phyloP scores from a whole-genome alignment of 352 stramenopile species.

The Albugo laibachii region DNA sequence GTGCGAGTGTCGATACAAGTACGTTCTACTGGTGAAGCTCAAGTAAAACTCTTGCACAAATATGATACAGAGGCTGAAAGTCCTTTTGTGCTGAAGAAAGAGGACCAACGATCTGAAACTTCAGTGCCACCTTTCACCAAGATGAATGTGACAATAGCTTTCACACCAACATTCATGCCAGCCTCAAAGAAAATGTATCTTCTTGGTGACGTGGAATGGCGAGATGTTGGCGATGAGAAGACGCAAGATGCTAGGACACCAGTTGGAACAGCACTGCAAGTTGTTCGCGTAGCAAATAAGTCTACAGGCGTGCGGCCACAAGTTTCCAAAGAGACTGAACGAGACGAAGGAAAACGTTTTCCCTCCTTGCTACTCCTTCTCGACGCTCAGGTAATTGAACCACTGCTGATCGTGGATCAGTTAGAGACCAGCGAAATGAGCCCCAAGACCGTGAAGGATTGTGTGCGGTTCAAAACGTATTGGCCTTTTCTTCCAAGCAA shows the following conservation, averaged over 20 bases:
- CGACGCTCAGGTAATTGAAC: slow-evolving; percentile 32
- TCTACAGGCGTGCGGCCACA: neutral
- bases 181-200: too few relatives aligned
- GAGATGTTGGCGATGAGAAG: too few relatives aligned
- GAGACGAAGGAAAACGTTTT: slow-evolving; percentile 1
- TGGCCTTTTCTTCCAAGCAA: slow-evolving; percentile 29
- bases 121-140: too few relatives aligned
- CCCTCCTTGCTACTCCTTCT: slow-evolving; percentile 5
- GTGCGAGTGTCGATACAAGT: slow-evolving; percentile 34
- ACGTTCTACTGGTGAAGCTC: slow-evolving; percentile 11
- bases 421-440: slow-evolving; percentile 5
- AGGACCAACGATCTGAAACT: too few relatives aligned
- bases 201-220: too few relatives aligned
- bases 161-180: neutral
- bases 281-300: slow-evolving; percentile 39
- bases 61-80: too few relatives aligned
- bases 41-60: too few relatives aligned
- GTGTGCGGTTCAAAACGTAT: slow-evolving; percentile 12
- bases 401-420: slow-evolving; percentile 31
- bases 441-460: neutral
- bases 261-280: slow-evolving; percentile 43
- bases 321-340: too few relatives aligned
- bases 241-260: slow-evolving; percentile 6
- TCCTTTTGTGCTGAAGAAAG: too few relatives aligned
- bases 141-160: neutral